Evolutionary conservation across 805 yeast genomes (phyloP).

Genomic region (Pichia cabralensis): DNA sequence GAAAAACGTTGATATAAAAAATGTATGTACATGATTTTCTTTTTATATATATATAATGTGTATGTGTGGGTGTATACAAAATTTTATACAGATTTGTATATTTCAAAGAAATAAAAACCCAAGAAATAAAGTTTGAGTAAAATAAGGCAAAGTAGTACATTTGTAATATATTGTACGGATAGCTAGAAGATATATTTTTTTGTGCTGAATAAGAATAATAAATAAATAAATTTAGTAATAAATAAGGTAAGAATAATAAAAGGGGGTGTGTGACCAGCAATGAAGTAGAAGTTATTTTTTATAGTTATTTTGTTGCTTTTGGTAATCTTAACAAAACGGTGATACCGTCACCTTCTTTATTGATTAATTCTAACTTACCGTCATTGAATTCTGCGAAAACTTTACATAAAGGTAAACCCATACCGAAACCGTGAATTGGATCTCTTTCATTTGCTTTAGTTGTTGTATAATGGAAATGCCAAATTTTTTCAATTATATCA

Average conservation of each 20-base stretch:
- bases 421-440: slow-evolving; percentile 25
- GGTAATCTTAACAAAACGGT: slow-evolving; percentile 20
- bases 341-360: slow-evolving; percentile 17
- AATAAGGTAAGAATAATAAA: no score
- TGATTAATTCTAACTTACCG: slow-evolving; percentile 17
- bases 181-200: no score
- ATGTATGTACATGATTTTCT: no score
- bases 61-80: no score
- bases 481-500: slow-evolving; percentile 15
- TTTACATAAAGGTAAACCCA: slow-evolving; percentile 25
- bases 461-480: slow-evolving; percentile 26
- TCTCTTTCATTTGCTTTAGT: slow-evolving; percentile 14
- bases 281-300: no score
- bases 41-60: neutral
- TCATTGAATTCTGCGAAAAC: slow-evolving; percentile 20
- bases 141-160: no score
- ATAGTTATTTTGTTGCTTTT: neutral
- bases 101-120: no score
- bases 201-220: neutral
- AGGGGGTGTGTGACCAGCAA: no score
- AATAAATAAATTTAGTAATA: neutral
- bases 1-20: no score
- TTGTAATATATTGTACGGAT: no score
- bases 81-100: no score
- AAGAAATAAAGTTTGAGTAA: no score